A percentile compares a stretch with the other conserved stretches of the same genome.
Evolutionary conservation across 352 stramenopile genomes (phyloP).

Genomic region (Globisporangium echinulatum): DNA sequence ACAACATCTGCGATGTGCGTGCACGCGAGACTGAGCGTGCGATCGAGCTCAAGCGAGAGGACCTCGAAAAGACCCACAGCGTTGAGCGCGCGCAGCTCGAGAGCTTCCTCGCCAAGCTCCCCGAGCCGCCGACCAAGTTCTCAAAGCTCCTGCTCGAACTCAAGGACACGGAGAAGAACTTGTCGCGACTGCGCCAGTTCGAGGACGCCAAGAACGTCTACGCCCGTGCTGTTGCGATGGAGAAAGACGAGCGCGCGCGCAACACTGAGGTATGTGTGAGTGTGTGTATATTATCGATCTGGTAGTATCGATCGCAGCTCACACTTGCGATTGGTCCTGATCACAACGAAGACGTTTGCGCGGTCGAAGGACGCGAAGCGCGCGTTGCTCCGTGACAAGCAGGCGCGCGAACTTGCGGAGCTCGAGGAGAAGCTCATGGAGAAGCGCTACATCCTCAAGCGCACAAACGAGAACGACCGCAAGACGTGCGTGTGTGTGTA

Average conservation of each 20-base stretch:
- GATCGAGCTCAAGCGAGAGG: conserved; percentile 36
- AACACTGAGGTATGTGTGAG: conserved; percentile 21
- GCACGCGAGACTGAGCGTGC: conserved; percentile 27
- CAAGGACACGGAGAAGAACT: conserved; percentile 63
- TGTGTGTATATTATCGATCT: no score
- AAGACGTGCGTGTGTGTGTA: conserved; percentile 31
- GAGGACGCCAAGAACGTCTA: conserved; percentile 76
- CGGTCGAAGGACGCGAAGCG: conserved; percentile 56
- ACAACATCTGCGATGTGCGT: conserved; percentile 25
- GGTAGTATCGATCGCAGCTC: no score
- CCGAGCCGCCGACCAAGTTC: conserved; percentile 60
- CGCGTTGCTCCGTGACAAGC: conserved; percentile 39
- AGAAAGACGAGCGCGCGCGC: conserved; percentile 41
- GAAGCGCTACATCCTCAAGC: conserved; percentile 60
- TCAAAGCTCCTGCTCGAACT: conserved; percentile 65
- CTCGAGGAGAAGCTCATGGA: conserved; percentile 64
- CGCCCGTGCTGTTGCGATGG: conserved; percentile 43
- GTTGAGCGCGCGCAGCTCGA: conserved; percentile 61
- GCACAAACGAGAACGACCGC: conserved; percentile 45
- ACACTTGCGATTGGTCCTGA: no score
- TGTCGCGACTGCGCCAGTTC: conserved; percentile 53
- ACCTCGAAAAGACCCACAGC: conserved; percentile 52
- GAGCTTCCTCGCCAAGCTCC: conserved; percentile 44
- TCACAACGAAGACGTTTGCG: conserved; percentile 34
- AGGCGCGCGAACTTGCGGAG: conserved; percentile 47